Base-by-base conservation (phyloP, 1,284 basidiomycete species). In the Rhizoctonia solani region DNA sequence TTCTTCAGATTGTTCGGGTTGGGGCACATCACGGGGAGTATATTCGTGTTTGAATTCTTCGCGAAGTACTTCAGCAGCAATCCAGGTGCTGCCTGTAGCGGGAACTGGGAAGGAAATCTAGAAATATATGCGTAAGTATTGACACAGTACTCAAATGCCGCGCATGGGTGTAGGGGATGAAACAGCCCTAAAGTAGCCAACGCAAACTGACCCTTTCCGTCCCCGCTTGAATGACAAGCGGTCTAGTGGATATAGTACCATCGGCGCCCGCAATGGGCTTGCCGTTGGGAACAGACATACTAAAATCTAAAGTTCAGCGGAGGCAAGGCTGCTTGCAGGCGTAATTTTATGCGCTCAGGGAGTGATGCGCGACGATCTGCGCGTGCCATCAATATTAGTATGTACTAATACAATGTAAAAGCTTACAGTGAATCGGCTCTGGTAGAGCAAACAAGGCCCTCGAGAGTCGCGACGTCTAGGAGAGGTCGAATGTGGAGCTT, bases 31-130 rank as follows among this genome's bases (percentile, higher is more conserved):
- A 49, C 46, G 59, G 29, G 59, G 59, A 21, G 46, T 30, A 23
- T 63, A 63, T 30, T 63, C 79, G 76, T 92, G 86, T 68, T 82
- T 79, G 76, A 95, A 95, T 72, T 93, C 90, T 74, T 95, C 92
- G 75, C 90, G 83, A 70, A 95, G 84, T 73, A 93, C 87, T 78
- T 94, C 92, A 66, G 92, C 92, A 58, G 87, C 84, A 74, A 93
- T 90, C 93, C 93, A 95, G 77, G 93, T 87, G 75, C 92, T 85
- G 71, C 81, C 74, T 42, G 82, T 81, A 19, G 90, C 87, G 54
- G 91, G 88, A 70, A 95, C 90, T 68, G 90, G 92, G 76, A 96
- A 87, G 71, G 89, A 88, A 71, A 95, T 77, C 90, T 92, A 72
- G 23, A 58, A 8, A 46, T 52, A 25, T 63, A 52, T 52, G 59